Base-by-base conservation (phyloP, 2,329 filamentous ascomycete genomes). In the Ampelomyces quisqualis region DNA sequence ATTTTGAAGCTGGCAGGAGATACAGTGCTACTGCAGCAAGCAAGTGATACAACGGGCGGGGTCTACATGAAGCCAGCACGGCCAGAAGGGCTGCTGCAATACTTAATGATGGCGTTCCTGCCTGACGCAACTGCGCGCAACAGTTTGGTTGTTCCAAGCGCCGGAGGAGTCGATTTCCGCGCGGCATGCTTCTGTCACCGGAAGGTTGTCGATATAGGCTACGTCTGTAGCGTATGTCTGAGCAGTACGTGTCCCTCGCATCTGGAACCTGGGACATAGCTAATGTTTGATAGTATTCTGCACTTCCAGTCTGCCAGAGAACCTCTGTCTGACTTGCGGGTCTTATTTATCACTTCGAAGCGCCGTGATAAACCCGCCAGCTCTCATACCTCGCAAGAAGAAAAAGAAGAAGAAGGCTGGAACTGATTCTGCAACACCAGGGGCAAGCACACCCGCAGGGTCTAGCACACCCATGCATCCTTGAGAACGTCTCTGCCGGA, bases 161-260 rank as follows among this genome's bases (percentile, higher is more conserved):
- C 88, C 24, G 86, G 90, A 40, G 84, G 86, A 30, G 90, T 98
- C 29, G 94, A 98, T 70, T 98, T 98, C 67, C 82, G 93, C 29
- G 91, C 94, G n/a, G 93, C 93, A 3, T 98, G 93, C 66, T 98
- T 98, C 72, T 98, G 93, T 66, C 93, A 98, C 70, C 79, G 91
- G 35, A 82, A 81, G 23, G 89, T 97, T 14, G 85, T 98, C 29
- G 89, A 96, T 69, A 82, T 90, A 1, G 93, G 90, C 7, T 98
- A 88, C 65, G 91, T 98, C 24, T 98, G 93, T 74, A 95, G 88
- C 47, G 90, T 98, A 55, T 98, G 93, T 64, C 75, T 98, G 30
- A 95, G 88, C 68, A 98, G 76, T 79, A 69, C 58, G 74, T 69
- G 9, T 13, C 17, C n/a, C 10, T 19, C 3, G 9, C 19, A 5